Conservation (phyloP, 108 stramenopile species). For the Pseudonitzschia pungens region DNA sequence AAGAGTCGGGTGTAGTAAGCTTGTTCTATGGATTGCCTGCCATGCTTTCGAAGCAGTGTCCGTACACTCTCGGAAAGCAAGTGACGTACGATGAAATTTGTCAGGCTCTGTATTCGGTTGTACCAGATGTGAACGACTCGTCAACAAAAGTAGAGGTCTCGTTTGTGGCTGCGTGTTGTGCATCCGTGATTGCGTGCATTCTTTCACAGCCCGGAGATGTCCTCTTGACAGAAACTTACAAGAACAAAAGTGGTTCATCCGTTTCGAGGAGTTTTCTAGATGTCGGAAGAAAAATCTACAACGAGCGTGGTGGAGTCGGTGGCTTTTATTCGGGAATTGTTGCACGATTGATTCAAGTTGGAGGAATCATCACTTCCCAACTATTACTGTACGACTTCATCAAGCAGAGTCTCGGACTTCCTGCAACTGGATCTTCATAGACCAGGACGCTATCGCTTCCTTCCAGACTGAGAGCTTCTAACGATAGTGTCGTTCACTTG, state of each 20-base stretch:
- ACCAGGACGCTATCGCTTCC: neutral
- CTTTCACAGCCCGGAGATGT: constrained; percentile 95
- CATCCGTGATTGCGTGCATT: constrained; percentile 89
- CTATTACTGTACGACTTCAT: constrained; percentile 94
- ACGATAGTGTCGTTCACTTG: too few species aligned
- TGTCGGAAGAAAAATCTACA: constrained; percentile 37
- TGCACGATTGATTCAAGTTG: constrained; percentile 92
- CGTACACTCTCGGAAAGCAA: constrained; percentile 97
- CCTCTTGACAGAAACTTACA: constrained; percentile 89
- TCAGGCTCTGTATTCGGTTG: constrained; percentile 51
- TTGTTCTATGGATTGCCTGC: constrained; percentile 85
- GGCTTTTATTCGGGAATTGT: constrained; percentile 78
- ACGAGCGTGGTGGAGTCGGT: constrained; percentile 20
- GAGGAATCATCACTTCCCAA: constrained; percentile 90
- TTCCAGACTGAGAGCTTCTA: neutral
- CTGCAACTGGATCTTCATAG: constrained; percentile 64
- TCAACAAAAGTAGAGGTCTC: constrained; percentile 65
- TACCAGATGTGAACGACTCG: constrained; percentile 9
- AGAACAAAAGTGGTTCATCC: constrained; percentile 7
- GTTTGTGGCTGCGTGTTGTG: constrained; percentile 71
- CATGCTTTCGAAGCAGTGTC: constrained; percentile 95
- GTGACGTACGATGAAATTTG: constrained; percentile 89
- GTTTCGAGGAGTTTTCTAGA: constrained; percentile 26
- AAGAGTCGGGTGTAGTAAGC: constrained; percentile 69
- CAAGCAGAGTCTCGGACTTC: constrained; percentile 90